Conservation (phyloP, 306 rosid genomes). For the Medicago lupulina region DNA sequence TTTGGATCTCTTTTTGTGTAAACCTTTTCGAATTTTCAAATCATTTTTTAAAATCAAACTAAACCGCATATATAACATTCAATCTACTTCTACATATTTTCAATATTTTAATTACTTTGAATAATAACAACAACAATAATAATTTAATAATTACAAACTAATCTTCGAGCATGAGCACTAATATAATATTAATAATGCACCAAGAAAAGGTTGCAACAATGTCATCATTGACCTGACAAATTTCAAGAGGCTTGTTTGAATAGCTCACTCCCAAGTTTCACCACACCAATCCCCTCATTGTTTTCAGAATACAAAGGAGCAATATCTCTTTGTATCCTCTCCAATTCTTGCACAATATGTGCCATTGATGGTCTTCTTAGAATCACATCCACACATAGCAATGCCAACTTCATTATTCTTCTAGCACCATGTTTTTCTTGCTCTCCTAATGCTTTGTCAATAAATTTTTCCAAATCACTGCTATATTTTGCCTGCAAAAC, state of each 20-base stretch:
- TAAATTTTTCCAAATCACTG: constrained; percentile 5
- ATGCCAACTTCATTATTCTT: constrained; percentile 24
- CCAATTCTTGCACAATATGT: constrained; percentile 28
- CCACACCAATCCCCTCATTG: constrained; percentile 59
- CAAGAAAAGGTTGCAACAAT: constrained; percentile 10
- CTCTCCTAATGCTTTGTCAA: neutral
- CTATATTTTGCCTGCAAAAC: constrained; percentile 16
- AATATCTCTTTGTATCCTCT: constrained; percentile 52
- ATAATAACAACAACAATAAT: neutral
- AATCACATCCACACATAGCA: constrained; percentile 10
- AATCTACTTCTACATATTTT: neutral
- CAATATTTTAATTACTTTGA: too few species aligned
- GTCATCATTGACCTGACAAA: constrained; percentile 16
- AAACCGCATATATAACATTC: neutral
- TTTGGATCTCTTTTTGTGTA: too few species aligned
- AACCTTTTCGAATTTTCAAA: too few species aligned
- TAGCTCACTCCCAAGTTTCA: constrained; percentile 82
- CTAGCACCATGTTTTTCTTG: constrained; percentile 1
- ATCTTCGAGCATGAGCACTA: neutral
- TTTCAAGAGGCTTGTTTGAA: constrained; percentile 48
- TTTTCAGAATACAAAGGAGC: constrained; percentile 48
- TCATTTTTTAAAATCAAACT: neutral
- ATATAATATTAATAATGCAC: constrained; percentile 14
- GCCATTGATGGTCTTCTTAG: constrained; percentile 27
- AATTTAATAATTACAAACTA: neutral